These are phyloP conservation scores for Aleurites moluccanus DNA, from an alignment of 441 rosid species.

Conservation along the genomic window DNA sequence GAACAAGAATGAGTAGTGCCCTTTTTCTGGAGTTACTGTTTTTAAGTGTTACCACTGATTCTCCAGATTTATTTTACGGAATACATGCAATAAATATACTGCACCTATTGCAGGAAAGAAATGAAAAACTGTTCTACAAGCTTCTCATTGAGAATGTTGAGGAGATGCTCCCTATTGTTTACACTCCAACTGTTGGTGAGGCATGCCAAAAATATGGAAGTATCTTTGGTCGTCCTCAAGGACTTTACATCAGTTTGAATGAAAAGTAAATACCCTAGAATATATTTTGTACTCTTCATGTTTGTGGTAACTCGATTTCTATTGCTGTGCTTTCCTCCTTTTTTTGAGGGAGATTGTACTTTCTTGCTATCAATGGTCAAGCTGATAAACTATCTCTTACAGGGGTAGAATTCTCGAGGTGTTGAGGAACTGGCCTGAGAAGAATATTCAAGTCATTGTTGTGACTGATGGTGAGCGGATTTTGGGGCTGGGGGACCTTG, in stretches of 20 bases:
- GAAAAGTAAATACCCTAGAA: conserved; percentile 47
- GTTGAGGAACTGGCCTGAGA: conserved; percentile 87
- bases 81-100: not conserved
- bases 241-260: conserved; percentile 77
- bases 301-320: not conserved
- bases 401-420: conserved; percentile 47
- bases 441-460: conserved; percentile 79
- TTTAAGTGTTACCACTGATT: not conserved
- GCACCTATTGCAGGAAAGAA: conserved; percentile 59
- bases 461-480: conserved; percentile 94
- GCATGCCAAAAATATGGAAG: conserved; percentile 87
- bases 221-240: conserved; percentile 84
- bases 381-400: conserved; percentile 10
- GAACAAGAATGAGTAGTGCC: not conserved
- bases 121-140: conserved; percentile 83
- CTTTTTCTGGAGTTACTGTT: not conserved
- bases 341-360: not conserved
- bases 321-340: not conserved
- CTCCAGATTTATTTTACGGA: not conserved
- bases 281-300: not conserved
- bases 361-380: conserved; percentile 12
- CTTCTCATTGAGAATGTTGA: conserved; percentile 80
- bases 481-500: conserved; percentile 91
- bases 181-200: conserved; percentile 93
- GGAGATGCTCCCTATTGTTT: conserved; percentile 84